Base-by-base conservation (phyloP, 169 alveolate species). In the Babesia caballi region DNA sequence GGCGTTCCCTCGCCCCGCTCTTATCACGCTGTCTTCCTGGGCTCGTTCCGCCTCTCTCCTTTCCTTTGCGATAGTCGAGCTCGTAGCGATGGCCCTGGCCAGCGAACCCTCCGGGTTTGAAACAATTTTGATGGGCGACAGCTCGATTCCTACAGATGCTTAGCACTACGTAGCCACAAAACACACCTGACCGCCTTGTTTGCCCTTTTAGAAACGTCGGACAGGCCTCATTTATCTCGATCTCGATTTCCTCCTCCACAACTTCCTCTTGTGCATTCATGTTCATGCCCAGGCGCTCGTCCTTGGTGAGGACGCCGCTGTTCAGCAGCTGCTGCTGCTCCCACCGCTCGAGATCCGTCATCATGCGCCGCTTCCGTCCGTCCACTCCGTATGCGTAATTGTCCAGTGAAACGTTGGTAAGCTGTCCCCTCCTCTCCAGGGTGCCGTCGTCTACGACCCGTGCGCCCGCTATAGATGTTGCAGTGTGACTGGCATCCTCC, bases 121-220 rank as follows among this genome's bases (percentile, higher is more conserved):
- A 14, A 96, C 88, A 30, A 96, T 89, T 73, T 91, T 93, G 19
- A 96, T 93, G 9, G 98, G 98, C 35, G 96, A 89, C 23, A 94
- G 83, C 49, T 89, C 89, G 19, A 89, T 88, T 25, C 97, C 97
- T 50, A 27, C 21, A n/a, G 27, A 28, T n/a, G 15, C 12, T 9
- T 50, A 5, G 7, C 47, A 19, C 8, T 14, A 0, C 0, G 14
- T 5, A 0, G n/a, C 27, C 12, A 38, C 15, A 2, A 28, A 23
- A 46, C 73, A 8, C 65, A 75, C 85, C 88, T n/a, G 93, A 83
- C 68, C 93, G 94, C 9, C 97, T 91, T 4, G 99, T 95, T 73
- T 95, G 95, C 6, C 99, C 99, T 50, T 95, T 94, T 17, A 97
- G 92, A 87, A 98, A 98, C 11, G 96, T 93, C 28, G 99, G 97